Percentiles rank a stretch among this genome's conserved stretches.
These are phyloP conservation scores for Cordyceps tenuipes DNA, from an alignment of 2,329 filamentous ascomycete species.

Conservation along the genomic window DNA sequence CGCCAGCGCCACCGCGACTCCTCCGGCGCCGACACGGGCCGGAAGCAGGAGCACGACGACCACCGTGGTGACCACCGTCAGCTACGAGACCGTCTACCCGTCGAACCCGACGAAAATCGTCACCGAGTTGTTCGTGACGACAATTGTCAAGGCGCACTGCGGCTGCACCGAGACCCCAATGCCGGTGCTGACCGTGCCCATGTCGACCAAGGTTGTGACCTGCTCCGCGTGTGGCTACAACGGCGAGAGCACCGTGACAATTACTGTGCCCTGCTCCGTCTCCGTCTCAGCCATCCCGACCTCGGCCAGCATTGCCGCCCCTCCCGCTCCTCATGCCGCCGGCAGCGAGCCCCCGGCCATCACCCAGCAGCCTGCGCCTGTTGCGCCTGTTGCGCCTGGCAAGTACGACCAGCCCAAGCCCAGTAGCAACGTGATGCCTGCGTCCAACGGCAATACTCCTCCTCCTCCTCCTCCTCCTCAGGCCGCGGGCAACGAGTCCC, in stretches of 20 bases:
- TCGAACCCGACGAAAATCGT: neutral
- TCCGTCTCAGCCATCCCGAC: neutral
- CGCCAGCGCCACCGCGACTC: neutral
- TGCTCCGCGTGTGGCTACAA: slow-evolving; percentile 3
- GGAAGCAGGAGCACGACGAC: neutral
- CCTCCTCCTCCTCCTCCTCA: too few species aligned
- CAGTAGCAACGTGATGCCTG: neutral
- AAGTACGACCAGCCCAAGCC: neutral
- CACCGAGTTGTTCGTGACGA: neutral
- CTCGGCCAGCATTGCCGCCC: neutral
- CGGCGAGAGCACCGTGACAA: neutral
- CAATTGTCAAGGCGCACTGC: slow-evolving; percentile 9
- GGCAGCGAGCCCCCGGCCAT: too few species aligned
- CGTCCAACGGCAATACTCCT: neutral
- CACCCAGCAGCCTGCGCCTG: too few species aligned
- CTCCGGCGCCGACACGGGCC: neutral
- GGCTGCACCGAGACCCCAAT: slow-evolving; percentile 1
- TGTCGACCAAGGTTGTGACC: slow-evolving; percentile 7
- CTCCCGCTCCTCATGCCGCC: neutral
- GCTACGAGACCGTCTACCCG: slow-evolving; percentile 10
- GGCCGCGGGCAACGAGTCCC: too few species aligned
- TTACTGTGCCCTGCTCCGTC: slow-evolving; percentile 1
- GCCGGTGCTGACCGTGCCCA: neutral
- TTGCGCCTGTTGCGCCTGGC: neutral
- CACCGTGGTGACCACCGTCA: slow-evolving; percentile 9